Evolutionary conservation across 2,329 filamentous ascomycete genomes (phyloP), one percentile per base, ranked within the genome.

Genomic region (Alternaria postmessia): DNA sequence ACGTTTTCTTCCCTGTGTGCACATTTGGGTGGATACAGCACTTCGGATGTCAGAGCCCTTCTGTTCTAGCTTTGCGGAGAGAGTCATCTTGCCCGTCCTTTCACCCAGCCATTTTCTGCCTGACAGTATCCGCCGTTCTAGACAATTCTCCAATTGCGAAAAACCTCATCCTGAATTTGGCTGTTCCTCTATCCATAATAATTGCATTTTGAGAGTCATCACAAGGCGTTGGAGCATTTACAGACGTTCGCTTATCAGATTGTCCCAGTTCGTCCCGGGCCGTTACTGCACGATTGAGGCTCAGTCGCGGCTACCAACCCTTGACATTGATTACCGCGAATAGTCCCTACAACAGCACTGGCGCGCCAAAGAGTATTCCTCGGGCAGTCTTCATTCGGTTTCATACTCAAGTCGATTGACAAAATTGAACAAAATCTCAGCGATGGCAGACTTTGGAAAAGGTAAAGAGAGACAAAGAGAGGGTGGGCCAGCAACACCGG

Each of bases 381-480:
- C 24, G 2, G 2, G 20, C 48, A 8, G 20, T 16, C 7, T n/a
- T 1, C 18, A 14, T 30, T 20, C 20, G 4, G 3, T 32, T 1
- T 3, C 9, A 16, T 6, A 14, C 8, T 16, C 5, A 24, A 18
- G 14, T 12, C 26, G 24, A 22, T 16, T 38, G n/a, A 28, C 11
- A 38, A 7, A 26, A 24, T n/a, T 11, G 12, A 4, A 41, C n/a
- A 30, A 1, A 36, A 22, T 16, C 3, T 20, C 12, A 8, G 38
- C 12, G 6, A 61, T 61, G 58, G 49, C 54, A 20, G 14, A n/a
- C 20, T 16, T 43, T 36, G 42, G 20, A 46, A 57, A 53, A 34
- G 58, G 54, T 1, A 57, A 61, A 53, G 58, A 57, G 34, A 57
- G 32, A 42, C 42, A 39, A 7, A 20, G n/a, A 18, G 34, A n/a